Base-by-base conservation (phyloP, 2,329 filamentous ascomycete genomes). In the Stagonosporopsis vannaccii region DNA sequence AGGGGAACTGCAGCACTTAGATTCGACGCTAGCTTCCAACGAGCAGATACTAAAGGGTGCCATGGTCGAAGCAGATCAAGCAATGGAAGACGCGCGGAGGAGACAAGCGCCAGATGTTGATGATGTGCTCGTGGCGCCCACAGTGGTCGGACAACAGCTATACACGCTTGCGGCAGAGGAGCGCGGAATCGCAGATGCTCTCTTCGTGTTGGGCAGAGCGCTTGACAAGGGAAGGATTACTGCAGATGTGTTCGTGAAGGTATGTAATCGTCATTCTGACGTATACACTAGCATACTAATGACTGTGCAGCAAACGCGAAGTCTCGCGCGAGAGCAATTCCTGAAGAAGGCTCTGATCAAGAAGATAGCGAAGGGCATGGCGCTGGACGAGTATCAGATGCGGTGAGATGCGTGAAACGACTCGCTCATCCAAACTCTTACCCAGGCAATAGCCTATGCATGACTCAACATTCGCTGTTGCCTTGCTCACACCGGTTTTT, bases 141-240 rank as follows among this genome's bases (percentile, higher is more conserved):
- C 92, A 0, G 89, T 97, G 1, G 95, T 97, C 4, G 91, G 90
- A 0, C 93, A 94, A 63, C 95, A 99, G 80, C 80, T 99, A 20
- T 99, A 98, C 76, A 87, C 88, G 43, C 81, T 96, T 2, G 91
- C 93, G 25, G 92, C 92, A 1, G 95, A 99, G 72, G 94, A 97
- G 78, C 84, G 89, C 63, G 92, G 90, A 2, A 84, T 96, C 43
- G 90, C 89, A 28, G 94, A 97, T 73, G 90, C 92, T 2, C 87
- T 98, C 60, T 96, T 95, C 70, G 88, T 92, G 60, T 80, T 96
- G 13, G 89, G 90, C 1, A 81, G 88, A 52, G 91, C 88, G 1
- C 83, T 94, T 19, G 90, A 94, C 74, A 82, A 83, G 48, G 91
- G 91, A 4, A 81, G 90, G 50, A 84, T 95, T 22, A 83, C 84